Evolutionary conservation across 2,329 filamentous ascomycete species (phyloP), one percentile per base, ranked within the genome.

Genomic region (Colletotrichum musae): DNA sequence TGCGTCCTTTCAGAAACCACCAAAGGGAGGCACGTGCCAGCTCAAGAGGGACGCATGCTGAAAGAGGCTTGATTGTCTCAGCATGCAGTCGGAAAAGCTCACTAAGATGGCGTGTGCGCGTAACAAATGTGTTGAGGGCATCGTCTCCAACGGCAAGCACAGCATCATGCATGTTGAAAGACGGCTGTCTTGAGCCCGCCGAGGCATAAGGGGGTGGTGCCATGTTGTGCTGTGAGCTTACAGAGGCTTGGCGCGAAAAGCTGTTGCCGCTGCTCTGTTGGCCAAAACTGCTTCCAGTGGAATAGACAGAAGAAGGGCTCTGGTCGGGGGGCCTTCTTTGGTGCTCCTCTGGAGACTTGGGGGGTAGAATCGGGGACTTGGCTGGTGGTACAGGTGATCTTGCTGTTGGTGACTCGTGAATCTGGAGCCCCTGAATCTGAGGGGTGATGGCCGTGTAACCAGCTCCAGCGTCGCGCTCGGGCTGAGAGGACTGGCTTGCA

Each of bases 1-100:
- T 89, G 70, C 94, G 91, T 21, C 94, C 95, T 73, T 89, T 92
- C 53, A 97, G 77, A 75, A 97, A 97, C 95, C 95, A 98, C 95
- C 95, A 98, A 0, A 93, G 83, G 4, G 90, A 91, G 26, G 91
- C 91, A 67, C 93, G 88, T 10, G 92, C 85, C 83, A 95, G 92
- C 69, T 94, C 89, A 54, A 87, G 84, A 0, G 92, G 85, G 0
- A 89, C 83, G 58, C 89, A 91, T 36, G 87, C 85, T 64, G 88
- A 85, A 5, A 94, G 77, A 0, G 93, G 90, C 71, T 89, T 90
- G 36, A 91, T 85, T 39, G 91, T 88, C 78, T 97, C 93, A 0
- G 94, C 91, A 66, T 95, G 93, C 51, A 95, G 80, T 45, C 90
- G 86, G 76, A 97, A 97, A 3, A 96, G 85, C 72, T 92, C 90